Conservation (phyloP, 371 early-diverging fungal genomes). For the Smittium mucronatum region DNA sequence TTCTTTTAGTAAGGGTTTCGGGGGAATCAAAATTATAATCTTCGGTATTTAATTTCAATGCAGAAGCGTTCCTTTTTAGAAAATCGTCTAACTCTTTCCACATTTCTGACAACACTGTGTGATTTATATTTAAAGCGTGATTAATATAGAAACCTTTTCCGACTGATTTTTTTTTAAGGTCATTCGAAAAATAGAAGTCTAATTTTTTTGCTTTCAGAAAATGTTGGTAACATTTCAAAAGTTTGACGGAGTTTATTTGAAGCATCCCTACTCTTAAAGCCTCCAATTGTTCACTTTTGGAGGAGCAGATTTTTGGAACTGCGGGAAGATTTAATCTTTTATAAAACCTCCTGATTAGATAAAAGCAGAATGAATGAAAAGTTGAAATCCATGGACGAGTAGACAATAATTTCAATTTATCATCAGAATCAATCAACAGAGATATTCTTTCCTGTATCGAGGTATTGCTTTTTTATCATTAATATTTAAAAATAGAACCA, state of each 20-base stretch:
- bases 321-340: conserved; percentile 18
- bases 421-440: conserved; percentile 13
- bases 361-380: conserved; percentile 44
- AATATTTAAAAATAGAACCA: conserved; percentile 11
- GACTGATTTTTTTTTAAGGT: neutral
- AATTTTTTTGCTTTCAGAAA: conserved; percentile 13
- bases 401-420: conserved; percentile 17
- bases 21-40: neutral
- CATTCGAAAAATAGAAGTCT: neutral
- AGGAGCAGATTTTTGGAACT: conserved; percentile 39
- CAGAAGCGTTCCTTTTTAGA: neutral
- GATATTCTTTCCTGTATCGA: conserved; percentile 4
- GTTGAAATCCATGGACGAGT: conserved; percentile 30
- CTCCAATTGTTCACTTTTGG: conserved; percentile 23
- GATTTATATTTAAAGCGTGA: neutral
- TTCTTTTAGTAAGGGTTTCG: neutral
- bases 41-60: neutral
- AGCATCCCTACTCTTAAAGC: conserved; percentile 14
- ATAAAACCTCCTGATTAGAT: conserved; percentile 29
- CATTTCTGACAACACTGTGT: neutral
- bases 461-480: neutral
- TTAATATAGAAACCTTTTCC: neutral
- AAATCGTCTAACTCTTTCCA: neutral
- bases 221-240: conserved; percentile 22
- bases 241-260: conserved; percentile 18